phyloP scores from a whole-genome alignment of 2,329 filamentous ascomycete genomes.

The Clarireedia paspali region DNA sequence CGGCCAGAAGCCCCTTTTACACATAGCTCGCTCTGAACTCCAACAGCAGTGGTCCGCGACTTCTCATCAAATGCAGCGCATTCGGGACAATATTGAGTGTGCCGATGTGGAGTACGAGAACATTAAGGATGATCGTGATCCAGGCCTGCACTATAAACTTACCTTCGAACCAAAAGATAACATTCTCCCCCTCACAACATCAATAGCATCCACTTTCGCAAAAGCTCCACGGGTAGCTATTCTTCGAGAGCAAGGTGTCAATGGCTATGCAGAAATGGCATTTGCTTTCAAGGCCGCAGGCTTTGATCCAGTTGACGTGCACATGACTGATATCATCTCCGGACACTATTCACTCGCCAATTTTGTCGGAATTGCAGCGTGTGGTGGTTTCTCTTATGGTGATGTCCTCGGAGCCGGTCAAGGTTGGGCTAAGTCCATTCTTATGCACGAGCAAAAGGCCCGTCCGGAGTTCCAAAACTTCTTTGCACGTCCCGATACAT shows the following conservation, averaged over 20 bases:
- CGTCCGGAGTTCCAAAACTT: constrained; percentile 74
- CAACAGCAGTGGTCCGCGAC: constrained; percentile 87
- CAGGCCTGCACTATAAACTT: constrained; percentile 77
- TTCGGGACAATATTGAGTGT: constrained; percentile 80
- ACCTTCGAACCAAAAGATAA: constrained; percentile 71
- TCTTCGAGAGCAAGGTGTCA: constrained; percentile 89
- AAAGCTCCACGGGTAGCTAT: constrained; percentile 74
- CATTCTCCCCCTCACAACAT: constrained; percentile 57
- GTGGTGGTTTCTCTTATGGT: constrained; percentile 93
- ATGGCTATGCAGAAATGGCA: constrained; percentile 95
- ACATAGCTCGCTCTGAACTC: constrained; percentile 61
- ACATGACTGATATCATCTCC: constrained; percentile 89
- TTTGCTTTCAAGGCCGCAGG: constrained; percentile 89
- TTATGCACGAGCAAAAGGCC: constrained; percentile 67
- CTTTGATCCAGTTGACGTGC: constrained; percentile 86
- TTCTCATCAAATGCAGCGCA: constrained; percentile 82
- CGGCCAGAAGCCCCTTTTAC: constrained; percentile 59
- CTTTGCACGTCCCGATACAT: constrained; percentile 84
- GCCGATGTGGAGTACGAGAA: constrained; percentile 76
- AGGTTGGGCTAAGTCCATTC: constrained; percentile 90
- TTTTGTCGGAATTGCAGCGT: constrained; percentile 87
- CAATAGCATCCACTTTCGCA: constrained; percentile 44
- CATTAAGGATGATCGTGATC: constrained; percentile 67
- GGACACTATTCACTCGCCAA: constrained; percentile 66
- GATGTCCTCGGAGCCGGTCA: constrained; percentile 84